phyloP scores from a whole-genome alignment of 768 basidiomycete species.

The Amanita rubescens region DNA sequence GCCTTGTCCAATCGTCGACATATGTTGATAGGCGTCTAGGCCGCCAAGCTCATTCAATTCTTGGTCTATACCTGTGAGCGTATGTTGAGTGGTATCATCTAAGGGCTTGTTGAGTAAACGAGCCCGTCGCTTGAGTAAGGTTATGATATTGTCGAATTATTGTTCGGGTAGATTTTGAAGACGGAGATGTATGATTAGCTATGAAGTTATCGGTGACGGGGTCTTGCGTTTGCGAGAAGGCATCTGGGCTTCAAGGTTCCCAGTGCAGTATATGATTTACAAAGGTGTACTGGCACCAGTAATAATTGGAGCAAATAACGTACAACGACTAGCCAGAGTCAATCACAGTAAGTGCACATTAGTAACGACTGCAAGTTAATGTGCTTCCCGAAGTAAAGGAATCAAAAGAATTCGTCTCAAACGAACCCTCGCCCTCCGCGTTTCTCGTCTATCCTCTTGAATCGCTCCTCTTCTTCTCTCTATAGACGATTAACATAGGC shows the following conservation, averaged over 20 bases:
- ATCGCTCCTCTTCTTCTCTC: conserved; percentile 76
- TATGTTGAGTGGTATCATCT: conserved; percentile 19
- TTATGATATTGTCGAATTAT: conserved; percentile 79
- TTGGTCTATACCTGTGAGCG: conserved; percentile 45
- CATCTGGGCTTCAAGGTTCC: no score
- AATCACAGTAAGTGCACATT: neutral
- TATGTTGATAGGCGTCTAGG: conserved; percentile 70
- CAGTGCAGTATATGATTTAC: neutral
- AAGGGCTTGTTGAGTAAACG: conserved; percentile 34
- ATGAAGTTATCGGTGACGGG: conserved; percentile 21
- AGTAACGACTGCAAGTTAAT: neutral
- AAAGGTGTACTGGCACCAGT: neutral
- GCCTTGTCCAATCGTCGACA: conserved; percentile 78
- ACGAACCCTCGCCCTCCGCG: conserved; percentile 85
- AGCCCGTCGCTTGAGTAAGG: conserved; percentile 61
- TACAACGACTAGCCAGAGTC: conserved; percentile 2
- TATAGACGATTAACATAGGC: conserved; percentile 21
- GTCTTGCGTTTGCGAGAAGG: conserved; percentile 27
- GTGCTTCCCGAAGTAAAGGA: neutral
- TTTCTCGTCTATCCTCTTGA: conserved; percentile 86
- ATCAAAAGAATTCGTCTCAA: conserved; percentile 25
- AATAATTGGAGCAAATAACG: neutral
- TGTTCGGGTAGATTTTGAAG: conserved; percentile 56
- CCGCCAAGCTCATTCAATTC: conserved; percentile 72
- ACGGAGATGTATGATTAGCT: conserved; percentile 12